Percentiles rank a stretch among this genome's conserved stretches.
Conservation (phyloP, 2,329 filamentous ascomycete genomes). For the Trichophyton verrucosum region DNA sequence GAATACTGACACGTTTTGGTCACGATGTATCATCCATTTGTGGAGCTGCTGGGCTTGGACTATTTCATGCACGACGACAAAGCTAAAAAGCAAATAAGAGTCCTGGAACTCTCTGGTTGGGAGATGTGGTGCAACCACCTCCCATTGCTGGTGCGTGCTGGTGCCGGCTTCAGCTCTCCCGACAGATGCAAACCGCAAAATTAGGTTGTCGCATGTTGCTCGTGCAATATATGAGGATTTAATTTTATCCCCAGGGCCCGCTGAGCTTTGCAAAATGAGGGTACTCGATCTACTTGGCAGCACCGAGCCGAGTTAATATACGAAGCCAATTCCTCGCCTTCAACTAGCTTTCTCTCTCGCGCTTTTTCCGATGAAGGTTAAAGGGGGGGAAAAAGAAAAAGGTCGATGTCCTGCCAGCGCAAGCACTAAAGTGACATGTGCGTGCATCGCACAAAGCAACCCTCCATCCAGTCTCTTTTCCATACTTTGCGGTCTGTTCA, state of each 20-base stretch:
- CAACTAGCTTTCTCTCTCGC: not conserved
- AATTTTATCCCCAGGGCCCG: not conserved
- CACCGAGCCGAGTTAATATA: not conserved
- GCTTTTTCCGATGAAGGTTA: not conserved
- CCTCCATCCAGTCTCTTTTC: not conserved
- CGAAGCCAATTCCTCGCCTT: not conserved
- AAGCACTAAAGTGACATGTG: not conserved
- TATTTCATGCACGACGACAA: conserved; percentile 3
- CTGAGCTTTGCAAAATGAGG: not conserved
- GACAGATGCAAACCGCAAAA: not conserved
- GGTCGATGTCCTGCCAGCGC: not conserved
- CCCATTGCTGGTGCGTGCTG: conserved; percentile 1
- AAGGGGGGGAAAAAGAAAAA: conserved; percentile 2
- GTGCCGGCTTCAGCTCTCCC: not conserved
- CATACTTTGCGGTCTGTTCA: not conserved
- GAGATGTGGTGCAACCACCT: not conserved
- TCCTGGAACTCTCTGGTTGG: not conserved
- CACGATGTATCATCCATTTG: conserved; percentile 4
- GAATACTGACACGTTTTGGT: conserved; percentile 2
- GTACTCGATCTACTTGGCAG: not conserved
- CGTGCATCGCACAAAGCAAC: not conserved
- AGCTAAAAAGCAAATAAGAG: not conserved
- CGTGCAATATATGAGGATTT: not conserved
- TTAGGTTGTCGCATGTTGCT: not conserved
- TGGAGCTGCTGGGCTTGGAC: conserved; percentile 1